Evolutionary conservation across 495 filamentous ascomycete genomes (phyloP).

Genomic region (Parachaetomium inaequale): DNA sequence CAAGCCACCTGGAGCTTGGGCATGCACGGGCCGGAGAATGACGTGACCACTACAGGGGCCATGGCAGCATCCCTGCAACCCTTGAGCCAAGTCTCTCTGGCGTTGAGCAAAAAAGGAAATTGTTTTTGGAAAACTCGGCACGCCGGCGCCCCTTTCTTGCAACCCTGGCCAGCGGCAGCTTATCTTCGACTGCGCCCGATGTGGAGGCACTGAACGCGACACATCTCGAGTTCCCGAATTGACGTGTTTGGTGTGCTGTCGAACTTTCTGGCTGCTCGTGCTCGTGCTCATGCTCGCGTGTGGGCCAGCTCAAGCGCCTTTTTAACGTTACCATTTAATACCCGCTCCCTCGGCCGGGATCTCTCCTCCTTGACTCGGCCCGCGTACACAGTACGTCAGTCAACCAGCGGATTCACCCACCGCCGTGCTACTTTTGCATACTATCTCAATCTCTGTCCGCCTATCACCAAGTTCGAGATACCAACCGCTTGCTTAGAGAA

Average conservation of each 20-base stretch:
- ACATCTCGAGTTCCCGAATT: not conserved
- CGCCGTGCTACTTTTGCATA: not conserved
- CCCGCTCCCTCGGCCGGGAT: not conserved
- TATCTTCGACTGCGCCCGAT: not conserved
- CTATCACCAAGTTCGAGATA: not conserved
- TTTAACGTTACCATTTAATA: not conserved
- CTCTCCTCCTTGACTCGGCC: not conserved
- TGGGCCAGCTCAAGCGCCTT: not conserved
- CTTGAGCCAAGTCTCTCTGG: not conserved
- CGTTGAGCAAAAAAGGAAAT: conserved; percentile 17
- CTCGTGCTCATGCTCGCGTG: too few relatives aligned
- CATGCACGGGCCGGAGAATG: conserved; percentile 4
- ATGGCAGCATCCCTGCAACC: conserved; percentile 1
- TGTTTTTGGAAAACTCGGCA: conserved; percentile 4
- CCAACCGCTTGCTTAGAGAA: not conserved
- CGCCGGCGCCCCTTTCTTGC: conserved; percentile 10
- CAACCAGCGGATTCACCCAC: not conserved
- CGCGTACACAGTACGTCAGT: not conserved
- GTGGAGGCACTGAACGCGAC: not conserved
- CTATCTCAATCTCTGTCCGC: not conserved
- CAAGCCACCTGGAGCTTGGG: conserved; percentile 4
- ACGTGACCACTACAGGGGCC: conserved; percentile 20
- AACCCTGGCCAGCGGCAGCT: not conserved
- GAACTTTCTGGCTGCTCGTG: not conserved
- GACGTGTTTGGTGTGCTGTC: conserved; percentile 2